Conservation (phyloP, 305 asterid genomes). For the Plantago lanceolata region DNA sequence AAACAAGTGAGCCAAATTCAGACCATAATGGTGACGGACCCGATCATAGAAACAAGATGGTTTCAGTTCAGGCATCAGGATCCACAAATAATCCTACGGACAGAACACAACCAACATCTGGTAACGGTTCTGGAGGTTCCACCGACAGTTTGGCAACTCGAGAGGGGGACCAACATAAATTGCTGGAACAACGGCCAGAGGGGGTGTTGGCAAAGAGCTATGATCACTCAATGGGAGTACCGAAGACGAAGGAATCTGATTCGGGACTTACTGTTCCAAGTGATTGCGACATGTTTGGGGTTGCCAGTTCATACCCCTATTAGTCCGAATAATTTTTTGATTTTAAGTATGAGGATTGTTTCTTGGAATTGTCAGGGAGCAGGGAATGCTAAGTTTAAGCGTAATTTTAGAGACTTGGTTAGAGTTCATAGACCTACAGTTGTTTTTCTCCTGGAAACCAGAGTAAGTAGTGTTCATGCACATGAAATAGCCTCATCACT, state of each 20-base stretch:
- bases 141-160: too few species aligned
- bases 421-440: not conserved
- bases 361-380: slow-evolving; percentile 9
- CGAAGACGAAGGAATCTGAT: not conserved
- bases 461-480: not conserved
- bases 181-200: too few species aligned
- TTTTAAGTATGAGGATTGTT: not conserved
- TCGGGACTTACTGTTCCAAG: not conserved
- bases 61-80: too few species aligned
- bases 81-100: too few species aligned
- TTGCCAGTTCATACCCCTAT: not conserved
- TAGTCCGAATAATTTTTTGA: not conserved
- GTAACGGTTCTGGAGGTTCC: too few species aligned
- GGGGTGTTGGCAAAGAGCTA: not conserved
- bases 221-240: too few species aligned
- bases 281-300: not conserved
- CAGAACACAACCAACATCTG: too few species aligned
- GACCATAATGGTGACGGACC: too few species aligned
- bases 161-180: too few species aligned
- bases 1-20: too few species aligned
- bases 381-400: not conserved
- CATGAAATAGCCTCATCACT: not conserved
- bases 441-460: not conserved
- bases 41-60: too few species aligned
- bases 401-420: not conserved